Base-by-base conservation (phyloP, 164 flowering plant genomes). In the Amborella trichopoda region DNA sequence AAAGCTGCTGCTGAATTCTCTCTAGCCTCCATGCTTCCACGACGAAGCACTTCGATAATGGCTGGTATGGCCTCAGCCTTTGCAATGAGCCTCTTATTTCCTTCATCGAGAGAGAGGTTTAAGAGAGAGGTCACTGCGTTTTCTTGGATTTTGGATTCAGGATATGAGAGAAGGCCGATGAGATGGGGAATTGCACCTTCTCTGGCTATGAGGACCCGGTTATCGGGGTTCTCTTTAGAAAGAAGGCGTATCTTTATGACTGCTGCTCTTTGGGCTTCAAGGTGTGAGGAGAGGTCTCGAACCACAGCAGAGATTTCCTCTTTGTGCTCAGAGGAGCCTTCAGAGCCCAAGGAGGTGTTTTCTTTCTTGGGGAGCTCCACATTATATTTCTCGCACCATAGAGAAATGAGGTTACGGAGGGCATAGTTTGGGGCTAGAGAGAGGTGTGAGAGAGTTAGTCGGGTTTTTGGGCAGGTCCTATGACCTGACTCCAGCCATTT, bases 1-100 rank as follows among this genome's bases (percentile, higher is more conserved):
- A 90, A 63, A 3, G 94, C 76, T 28, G 97, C 95, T 1, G 97
- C 97, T 8, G 95, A 77, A 51, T 90, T 90, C 62, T 81, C 97
- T 42, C 59, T 72, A 3, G 95, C 91, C 48, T 66, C 86, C 0
- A 30, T 26, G 2, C 56, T 77, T 17, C 97, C 95, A 8, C 55
- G 62, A 28, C 65, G 65, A 54, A 86, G 30, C 4, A 86, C 63
- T 48, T 81, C 81, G 11, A 86, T 68, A 40, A 86, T 81, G 23
- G 78, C 68, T 0, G 90, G 85, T 53, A 90, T 74, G 2, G 90
- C 78, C 22, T 71, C 84, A 47, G 74, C 75, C 49, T 30, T 49
- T 0, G 80, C 68, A 27, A 90, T 86, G 34, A 59, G 55, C 46
- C 51, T 76, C 66, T 90, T 90, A 72, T 90, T 83, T 3, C 65